phyloP scores from a whole-genome alignment of 306 rosid genomes.

The Lathyrus oleraceus region DNA sequence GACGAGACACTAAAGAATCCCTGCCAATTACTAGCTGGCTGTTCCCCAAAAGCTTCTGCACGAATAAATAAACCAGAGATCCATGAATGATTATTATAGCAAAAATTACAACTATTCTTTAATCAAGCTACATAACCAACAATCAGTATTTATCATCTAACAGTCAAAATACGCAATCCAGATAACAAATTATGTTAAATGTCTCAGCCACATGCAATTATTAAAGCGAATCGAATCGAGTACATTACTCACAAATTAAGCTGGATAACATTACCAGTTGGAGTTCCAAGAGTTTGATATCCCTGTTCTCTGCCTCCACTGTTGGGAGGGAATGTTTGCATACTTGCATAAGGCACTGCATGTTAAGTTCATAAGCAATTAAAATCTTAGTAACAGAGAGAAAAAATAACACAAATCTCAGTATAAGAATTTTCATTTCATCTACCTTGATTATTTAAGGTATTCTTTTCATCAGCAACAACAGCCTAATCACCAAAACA shows the following conservation, averaged over 20 bases:
- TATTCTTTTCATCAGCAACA: conserved; percentile 48
- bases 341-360: conserved; percentile 61
- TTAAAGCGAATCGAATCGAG: neutral
- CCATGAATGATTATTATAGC: conserved; percentile 16
- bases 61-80: conserved; percentile 30
- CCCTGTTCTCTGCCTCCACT: conserved; percentile 59
- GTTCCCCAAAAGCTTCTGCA: conserved; percentile 78
- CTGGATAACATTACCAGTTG: conserved; percentile 27
- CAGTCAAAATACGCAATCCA: neutral
- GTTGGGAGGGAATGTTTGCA: conserved; percentile 75
- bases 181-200: neutral
- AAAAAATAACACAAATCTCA: no score
- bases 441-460: conserved; percentile 50
- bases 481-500: conserved; percentile 57
- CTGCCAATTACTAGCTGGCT: conserved; percentile 78
- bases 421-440: no score
- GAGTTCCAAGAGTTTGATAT: conserved; percentile 65
- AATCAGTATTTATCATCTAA: neutral
- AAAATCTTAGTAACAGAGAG: neutral
- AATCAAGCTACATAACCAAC: conserved; percentile 16
- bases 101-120: conserved; percentile 4
- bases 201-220: conserved; percentile 15
- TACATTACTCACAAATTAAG: neutral
- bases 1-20: conserved; percentile 83
- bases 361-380: conserved; percentile 7